phyloP scores from a whole-genome alignment of 2,329 filamentous ascomycete species.

The Monilinia fructicola region DNA sequence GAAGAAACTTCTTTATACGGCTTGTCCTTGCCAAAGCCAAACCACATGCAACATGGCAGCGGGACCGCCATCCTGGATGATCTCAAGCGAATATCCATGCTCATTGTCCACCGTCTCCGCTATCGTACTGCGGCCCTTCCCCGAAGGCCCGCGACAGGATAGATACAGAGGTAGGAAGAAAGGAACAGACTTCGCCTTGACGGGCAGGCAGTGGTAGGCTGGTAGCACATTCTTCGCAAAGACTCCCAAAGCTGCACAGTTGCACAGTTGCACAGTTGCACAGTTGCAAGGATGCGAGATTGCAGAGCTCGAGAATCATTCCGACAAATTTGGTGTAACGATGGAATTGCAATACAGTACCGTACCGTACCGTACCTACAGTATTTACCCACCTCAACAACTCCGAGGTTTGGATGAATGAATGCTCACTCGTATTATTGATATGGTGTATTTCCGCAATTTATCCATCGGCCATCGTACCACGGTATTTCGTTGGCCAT shows the following conservation, averaged over 20 bases:
- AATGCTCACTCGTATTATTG: neutral
- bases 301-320: constrained; percentile 12
- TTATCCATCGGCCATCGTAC: neutral
- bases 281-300: neutral
- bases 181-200: neutral
- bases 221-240: neutral
- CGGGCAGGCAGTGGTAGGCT: too few relatives aligned
- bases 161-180: neutral
- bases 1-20: neutral
- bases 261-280: too few relatives aligned
- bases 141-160: neutral
- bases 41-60: neutral
- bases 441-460: neutral
- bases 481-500: neutral
- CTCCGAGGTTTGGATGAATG: neutral
- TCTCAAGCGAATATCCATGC: constrained; percentile 15
- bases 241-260: neutral
- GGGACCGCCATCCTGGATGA: neutral
- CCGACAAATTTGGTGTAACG: neutral
- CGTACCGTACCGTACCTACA: too few relatives aligned
- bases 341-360: neutral
- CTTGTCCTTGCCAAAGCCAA: constrained; percentile 17
- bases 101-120: constrained; percentile 8
- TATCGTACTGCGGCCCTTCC: constrained; percentile 2
- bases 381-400: neutral